Base-by-base conservation (phyloP, 2,329 filamentous ascomycete species). In the Davidsoniella neocaledoniae region DNA sequence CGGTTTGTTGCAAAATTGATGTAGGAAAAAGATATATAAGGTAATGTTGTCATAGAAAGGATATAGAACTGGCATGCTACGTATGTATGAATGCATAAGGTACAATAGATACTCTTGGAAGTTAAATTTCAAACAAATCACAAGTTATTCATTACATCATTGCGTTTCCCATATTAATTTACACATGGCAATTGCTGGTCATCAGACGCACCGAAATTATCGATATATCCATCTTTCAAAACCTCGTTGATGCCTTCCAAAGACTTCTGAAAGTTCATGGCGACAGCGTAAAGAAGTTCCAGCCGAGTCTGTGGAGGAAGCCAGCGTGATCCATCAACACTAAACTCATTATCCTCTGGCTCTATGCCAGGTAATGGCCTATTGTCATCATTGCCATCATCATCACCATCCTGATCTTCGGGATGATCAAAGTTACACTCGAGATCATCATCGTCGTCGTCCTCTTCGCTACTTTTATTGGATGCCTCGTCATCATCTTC, bases 231-330 rank as follows among this genome's bases (percentile, higher is more conserved):
- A 43, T 68, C 67, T 12, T 74, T 79, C 25, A 91, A 63, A 9
- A 74, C 70, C 58, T 81, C 78, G 0, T 83, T 85, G 12, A 94
- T 64, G 59, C 83, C 73, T 38, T 85, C 73, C 55, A 94, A 75
- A 0, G 86, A 91, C 57, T 74, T 74, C 61, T 91, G 84, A 64
- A 91, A 94, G 2, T 93, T 79, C 55, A 73, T 73, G 0, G 79
- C 84, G 46, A 83, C 76, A 55, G 83, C 79, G 71, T 88, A 77
- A 55, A 83, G 72, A 56, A 77, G 59, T 33, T 71, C 69, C 37
- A 71, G 68, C 5, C 8, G 39, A 2, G 50, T 52, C 10, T 12
- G 36, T 8, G 50, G 50, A 5, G 50, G 41, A 16, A 42, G 36
- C 50, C 50, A 52, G n/a, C 37, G 42, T 9, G 50, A 41, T 19